These are phyloP conservation scores for Blastobotrys petasosporus DNA, from an alignment of 1,139 yeast genomes.

Conservation along the genomic window DNA sequence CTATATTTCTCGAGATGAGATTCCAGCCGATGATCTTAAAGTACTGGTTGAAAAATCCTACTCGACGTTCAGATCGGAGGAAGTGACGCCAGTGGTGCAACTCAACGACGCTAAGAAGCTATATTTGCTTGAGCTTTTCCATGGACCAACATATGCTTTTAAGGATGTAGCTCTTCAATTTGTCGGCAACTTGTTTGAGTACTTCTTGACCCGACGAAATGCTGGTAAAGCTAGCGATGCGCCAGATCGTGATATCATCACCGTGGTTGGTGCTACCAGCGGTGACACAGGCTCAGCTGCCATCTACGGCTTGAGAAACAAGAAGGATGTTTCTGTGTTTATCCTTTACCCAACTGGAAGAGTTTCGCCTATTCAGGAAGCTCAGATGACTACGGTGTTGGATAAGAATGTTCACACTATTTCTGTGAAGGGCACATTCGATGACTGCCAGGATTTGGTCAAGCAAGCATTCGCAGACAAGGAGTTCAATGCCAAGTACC, in stretches of 20 bases:
- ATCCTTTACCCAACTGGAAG: constrained; percentile 96
- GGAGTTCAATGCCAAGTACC: constrained; percentile 80
- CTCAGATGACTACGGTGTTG: constrained; percentile 97
- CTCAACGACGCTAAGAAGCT: constrained; percentile 54
- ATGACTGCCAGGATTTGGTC: constrained; percentile 96
- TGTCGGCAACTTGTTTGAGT: constrained; percentile 94
- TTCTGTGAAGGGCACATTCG: constrained; percentile 93
- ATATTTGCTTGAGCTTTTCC: constrained; percentile 85
- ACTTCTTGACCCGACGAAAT: constrained; percentile 74
- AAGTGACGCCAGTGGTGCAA: constrained; percentile 75
- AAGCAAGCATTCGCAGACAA: constrained; percentile 86
- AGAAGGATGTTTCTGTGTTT: constrained; percentile 93
- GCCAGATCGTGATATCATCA: constrained; percentile 66
- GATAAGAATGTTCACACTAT: constrained; percentile 91
- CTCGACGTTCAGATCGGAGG: constrained; percentile 78
- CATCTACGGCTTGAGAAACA: constrained; percentile 92
- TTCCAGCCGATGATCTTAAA: constrained; percentile 62
- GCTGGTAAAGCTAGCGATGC: constrained; percentile 48
- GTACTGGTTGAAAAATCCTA: constrained; percentile 64
- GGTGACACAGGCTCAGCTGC: constrained; percentile 99
- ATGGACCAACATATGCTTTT: constrained; percentile 98
- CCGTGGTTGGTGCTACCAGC: constrained; percentile 98
- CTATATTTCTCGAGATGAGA: constrained; percentile 65
- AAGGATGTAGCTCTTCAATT: constrained; percentile 97
- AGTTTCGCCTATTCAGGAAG: constrained; percentile 95